These are phyloP conservation scores for Lippia alba DNA, from an alignment of 305 asterid species.

Conservation along the genomic window DNA sequence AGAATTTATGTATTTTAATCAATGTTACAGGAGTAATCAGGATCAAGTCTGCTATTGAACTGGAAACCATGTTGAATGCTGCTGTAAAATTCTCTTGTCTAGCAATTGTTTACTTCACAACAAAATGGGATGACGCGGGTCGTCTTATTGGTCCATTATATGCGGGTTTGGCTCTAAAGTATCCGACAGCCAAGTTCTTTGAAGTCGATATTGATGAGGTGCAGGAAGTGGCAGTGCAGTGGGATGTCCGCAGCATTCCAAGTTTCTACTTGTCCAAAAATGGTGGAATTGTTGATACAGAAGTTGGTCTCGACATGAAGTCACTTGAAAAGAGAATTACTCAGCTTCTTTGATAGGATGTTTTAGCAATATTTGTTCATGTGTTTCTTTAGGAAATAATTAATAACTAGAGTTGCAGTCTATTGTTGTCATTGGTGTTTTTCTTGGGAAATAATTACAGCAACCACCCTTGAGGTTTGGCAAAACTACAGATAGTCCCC, in stretches of 20 bases:
- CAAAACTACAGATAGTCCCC: not conserved
- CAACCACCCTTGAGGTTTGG: not conserved
- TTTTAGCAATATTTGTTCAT: not conserved
- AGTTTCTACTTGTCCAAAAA: conserved; percentile 55
- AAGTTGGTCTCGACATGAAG: conserved; percentile 42
- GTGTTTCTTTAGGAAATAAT: not conserved
- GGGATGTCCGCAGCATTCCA: conserved; percentile 59
- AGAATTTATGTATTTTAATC: no score
- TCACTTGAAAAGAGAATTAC: conserved; percentile 57
- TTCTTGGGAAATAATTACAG: no score
- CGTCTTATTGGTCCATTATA: conserved; percentile 46
- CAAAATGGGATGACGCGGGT: conserved; percentile 73
- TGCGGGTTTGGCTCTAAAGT: conserved; percentile 45
- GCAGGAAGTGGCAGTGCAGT: conserved; percentile 44
- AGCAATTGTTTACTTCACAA: conserved; percentile 62
- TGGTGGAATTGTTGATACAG: conserved; percentile 47
- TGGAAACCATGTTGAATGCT: conserved; percentile 47
- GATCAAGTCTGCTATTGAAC: conserved; percentile 41
- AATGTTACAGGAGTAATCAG: conserved; percentile 50
- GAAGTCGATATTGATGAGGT: conserved; percentile 65
- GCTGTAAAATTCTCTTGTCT: conserved; percentile 50
- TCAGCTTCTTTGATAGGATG: conserved; percentile 25
- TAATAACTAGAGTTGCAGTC: not conserved
- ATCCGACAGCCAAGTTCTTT: conserved; percentile 56
- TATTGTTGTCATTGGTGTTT: no score